Percentiles rank a stretch among this genome's conserved stretches.
phyloP scores from a whole-genome alignment of 768 basidiomycete genomes.

The Xerocomus spinulosus region DNA sequence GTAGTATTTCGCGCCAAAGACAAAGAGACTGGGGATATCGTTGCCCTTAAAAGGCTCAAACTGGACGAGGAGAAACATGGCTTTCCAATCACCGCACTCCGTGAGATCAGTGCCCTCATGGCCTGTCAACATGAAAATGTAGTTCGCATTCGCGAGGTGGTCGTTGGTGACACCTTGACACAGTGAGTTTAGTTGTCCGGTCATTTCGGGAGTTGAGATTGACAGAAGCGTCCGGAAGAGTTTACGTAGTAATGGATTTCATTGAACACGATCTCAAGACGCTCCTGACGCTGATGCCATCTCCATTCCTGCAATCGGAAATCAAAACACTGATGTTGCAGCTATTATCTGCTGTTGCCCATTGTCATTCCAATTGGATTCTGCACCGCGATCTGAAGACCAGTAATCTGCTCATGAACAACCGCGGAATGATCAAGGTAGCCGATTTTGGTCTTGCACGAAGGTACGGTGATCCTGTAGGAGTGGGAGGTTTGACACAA shows the following conservation, averaged over 20 bases:
- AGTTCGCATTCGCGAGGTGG: slow-evolving; percentile 94
- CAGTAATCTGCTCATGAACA: slow-evolving; percentile 97
- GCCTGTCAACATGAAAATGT: slow-evolving; percentile 92
- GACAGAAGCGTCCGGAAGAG: slow-evolving; percentile 46
- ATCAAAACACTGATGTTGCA: slow-evolving; percentile 97
- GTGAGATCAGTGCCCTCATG: slow-evolving; percentile 97
- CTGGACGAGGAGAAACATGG: slow-evolving; percentile 98
- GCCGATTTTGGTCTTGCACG: slow-evolving; percentile 97
- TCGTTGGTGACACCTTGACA: slow-evolving; percentile 96
- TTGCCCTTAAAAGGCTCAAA: slow-evolving; percentile 96
- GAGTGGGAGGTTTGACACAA: slow-evolving; percentile 95
- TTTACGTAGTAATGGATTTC: slow-evolving; percentile 99
- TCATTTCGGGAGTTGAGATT: slow-evolving; percentile 4
- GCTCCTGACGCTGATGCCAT: slow-evolving; percentile 89
- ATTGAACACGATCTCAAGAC: slow-evolving; percentile 99
- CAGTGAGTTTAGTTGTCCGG: slow-evolving; percentile 66
- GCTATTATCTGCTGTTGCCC: slow-evolving; percentile 85
- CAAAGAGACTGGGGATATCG: slow-evolving; percentile 91
- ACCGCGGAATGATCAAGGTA: slow-evolving; percentile 96
- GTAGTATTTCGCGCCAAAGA: slow-evolving; percentile 96
- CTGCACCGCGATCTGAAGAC: slow-evolving; percentile 97
- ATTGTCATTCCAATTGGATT: slow-evolving; percentile 97
- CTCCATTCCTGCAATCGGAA: slow-evolving; percentile 95
- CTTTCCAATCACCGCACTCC: slow-evolving; percentile 93
- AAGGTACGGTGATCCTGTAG: slow-evolving; percentile 93